Conservation (phyloP, 2,329 filamentous ascomycete species). For the Aspergillus transmontanensis region DNA sequence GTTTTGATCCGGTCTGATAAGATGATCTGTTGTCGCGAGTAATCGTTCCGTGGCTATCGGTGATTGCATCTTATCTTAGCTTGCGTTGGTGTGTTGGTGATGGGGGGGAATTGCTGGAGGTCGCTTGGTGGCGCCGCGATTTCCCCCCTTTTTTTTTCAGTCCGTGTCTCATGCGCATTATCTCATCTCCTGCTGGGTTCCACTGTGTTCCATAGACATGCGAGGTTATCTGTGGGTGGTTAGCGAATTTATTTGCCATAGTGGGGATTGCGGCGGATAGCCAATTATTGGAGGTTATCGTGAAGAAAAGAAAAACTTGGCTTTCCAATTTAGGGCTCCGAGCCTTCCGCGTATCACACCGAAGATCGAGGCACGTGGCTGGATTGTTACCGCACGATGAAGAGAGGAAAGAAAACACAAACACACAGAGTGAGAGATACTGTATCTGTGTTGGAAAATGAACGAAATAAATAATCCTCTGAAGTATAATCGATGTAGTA, state of each 20-base stretch:
- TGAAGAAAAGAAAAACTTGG: neutral
- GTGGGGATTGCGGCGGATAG: neutral
- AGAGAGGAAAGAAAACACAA: too few species aligned
- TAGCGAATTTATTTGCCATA: neutral
- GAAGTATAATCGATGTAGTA: too few species aligned
- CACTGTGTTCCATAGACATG: neutral
- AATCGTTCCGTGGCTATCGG: slow-evolving; percentile 4
- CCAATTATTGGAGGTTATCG: neutral
- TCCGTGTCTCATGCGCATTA: neutral
- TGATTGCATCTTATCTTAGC: slow-evolving; percentile 9
- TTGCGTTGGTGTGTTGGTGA: neutral
- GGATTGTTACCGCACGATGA: neutral
- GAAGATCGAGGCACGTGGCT: neutral
- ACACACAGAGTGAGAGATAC: too few species aligned
- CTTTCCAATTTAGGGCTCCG: neutral
- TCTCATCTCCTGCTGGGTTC: neutral
- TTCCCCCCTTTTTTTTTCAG: neutral
- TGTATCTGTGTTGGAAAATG: too few species aligned
- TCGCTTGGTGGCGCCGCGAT: neutral
- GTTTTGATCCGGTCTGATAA: neutral
- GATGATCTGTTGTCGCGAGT: slow-evolving; percentile 10
- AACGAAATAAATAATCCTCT: too few species aligned
- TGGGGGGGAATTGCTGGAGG: neutral
- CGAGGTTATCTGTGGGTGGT: neutral
- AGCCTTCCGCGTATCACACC: neutral